Evolutionary conservation across 176 grass and related monocot genomes (phyloP).

Genomic region (Lolium perenne): DNA sequence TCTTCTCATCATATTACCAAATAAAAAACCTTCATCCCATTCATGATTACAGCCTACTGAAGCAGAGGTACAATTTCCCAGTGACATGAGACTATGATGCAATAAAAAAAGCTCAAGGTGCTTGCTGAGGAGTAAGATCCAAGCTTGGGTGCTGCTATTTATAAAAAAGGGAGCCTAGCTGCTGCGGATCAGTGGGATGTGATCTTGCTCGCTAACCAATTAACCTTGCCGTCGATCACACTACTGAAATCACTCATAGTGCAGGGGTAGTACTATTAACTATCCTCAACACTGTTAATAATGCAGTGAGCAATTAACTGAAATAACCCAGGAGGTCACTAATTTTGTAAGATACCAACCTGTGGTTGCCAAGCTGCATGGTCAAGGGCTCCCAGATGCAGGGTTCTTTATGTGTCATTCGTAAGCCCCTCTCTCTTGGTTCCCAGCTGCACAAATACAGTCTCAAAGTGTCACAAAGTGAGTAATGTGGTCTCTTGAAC

Average conservation of each 20-base stretch:
- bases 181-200: not conserved
- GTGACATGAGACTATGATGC: constrained; percentile 3
- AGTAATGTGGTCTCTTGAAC: constrained; percentile 25
- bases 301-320: not conserved
- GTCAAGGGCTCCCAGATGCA: constrained; percentile 12
- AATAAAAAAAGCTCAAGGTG: not conserved
- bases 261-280: not conserved
- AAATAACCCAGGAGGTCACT: not conserved
- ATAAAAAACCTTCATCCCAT: not conserved
- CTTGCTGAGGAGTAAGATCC: constrained; percentile 28
- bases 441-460: not conserved
- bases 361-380: not conserved
- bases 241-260: not conserved
- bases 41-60: not conserved
- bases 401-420: not conserved
- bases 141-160: not conserved
- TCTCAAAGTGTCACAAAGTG: constrained; percentile 23
- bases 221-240: not conserved
- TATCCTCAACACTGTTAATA: not conserved
- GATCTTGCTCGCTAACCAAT: constrained; percentile 33
- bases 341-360: not conserved
- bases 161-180: not conserved
- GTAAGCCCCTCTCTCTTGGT: not conserved
- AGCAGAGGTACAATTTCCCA: not conserved
- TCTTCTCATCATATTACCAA: not conserved